These are phyloP conservation scores for Thermomyces lanuginosus DNA, from an alignment of 2,329 filamentous ascomycete species.

Conservation along the genomic window DNA sequence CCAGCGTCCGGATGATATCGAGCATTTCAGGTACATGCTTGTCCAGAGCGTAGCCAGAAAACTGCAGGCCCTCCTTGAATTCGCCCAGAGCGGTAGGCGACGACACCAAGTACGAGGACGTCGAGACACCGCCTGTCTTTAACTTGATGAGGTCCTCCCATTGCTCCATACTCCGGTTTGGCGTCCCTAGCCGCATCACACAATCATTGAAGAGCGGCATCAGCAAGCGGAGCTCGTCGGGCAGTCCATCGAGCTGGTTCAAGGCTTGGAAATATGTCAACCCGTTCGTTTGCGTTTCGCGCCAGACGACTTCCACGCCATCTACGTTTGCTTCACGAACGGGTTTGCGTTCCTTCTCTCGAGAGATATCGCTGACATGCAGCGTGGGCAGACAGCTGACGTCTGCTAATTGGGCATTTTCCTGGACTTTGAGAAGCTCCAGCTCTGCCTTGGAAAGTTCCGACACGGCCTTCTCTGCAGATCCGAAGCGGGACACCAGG, in stretches of 20 bases:
- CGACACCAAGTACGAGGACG: slow-evolving; percentile 68
- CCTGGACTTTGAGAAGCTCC: slow-evolving; percentile 64
- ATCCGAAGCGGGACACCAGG: slow-evolving; percentile 50
- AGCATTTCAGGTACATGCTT: slow-evolving; percentile 85
- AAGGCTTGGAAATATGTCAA: slow-evolving; percentile 90
- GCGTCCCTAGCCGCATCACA: slow-evolving; percentile 84
- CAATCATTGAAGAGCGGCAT: slow-evolving; percentile 83
- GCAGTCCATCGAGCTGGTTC: slow-evolving; percentile 61
- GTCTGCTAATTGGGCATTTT: slow-evolving; percentile 68
- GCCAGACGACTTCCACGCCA: slow-evolving; percentile 65
- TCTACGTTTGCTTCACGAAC: slow-evolving; percentile 40
- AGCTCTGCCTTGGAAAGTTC: slow-evolving; percentile 64
- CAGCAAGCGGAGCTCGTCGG: slow-evolving; percentile 67
- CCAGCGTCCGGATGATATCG: slow-evolving; percentile 60
- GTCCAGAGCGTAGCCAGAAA: slow-evolving; percentile 78
- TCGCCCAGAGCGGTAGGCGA: slow-evolving; percentile 55
- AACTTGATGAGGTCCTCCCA: slow-evolving; percentile 92
- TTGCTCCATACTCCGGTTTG: slow-evolving; percentile 77
- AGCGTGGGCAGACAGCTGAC: slow-evolving; percentile 77
- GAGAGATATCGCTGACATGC: slow-evolving; percentile 74
- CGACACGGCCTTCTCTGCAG: slow-evolving; percentile 53
- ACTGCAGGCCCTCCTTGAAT: slow-evolving; percentile 64
- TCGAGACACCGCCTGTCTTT: slow-evolving; percentile 79
- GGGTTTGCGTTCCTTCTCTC: slow-evolving; percentile 60
- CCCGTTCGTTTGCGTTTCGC: slow-evolving; percentile 84